Base-by-base conservation (phyloP, 2,329 filamentous ascomycete genomes). In the Cytospora schulzeri region DNA sequence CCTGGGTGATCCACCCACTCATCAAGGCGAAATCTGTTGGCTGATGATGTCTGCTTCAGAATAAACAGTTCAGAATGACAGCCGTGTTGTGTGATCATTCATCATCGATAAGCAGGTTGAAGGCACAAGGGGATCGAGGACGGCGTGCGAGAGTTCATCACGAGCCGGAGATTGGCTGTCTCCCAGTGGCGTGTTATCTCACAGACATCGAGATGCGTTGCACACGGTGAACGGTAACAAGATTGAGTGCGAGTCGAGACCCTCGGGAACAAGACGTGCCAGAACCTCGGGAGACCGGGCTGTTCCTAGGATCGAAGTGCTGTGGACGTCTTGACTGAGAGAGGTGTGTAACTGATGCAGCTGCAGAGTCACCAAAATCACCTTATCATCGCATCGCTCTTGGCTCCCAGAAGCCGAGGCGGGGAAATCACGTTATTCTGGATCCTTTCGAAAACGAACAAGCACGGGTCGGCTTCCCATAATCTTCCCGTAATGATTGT, bases 251-350 rank as follows among this genome's bases (percentile, higher is more conserved):
- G 58, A 51, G 53, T 41, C 62, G 59, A 61, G 24, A 57, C 57
- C 15, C 48, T 29, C 45, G 57, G 52, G 31, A 4, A 64, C 29
- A 22, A 56, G 38, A 29, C 22, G 57, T 50, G 45, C n/a, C 45
- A 48, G 45, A 12, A 38, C 48, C 35, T 53, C 48, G 63, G 58
- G 63, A 48, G 60, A 48, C 15, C 33, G 15, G 38, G n/a, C 54
- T 57, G n/a, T 57, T 26, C 54, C 58, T 45, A 62, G 38, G 48
- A 53, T 60, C 63, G 63, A 65, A 65, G 45, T 57, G 63, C 63
- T 53, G 59, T 58, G 24, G 33, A 41, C 35, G n/a, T 64, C 35
- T 38, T 24, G 45, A n/a, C 3, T 15, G 22, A 14, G 11, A 12
- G 11, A 24, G 52, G 26, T 48, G 50, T 52, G 38, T 53, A 26